Evolutionary conservation across 768 basidiomycete genomes (phyloP), one percentile per base, ranked within the genome.

Genomic region (Tricholoma terreum): DNA sequence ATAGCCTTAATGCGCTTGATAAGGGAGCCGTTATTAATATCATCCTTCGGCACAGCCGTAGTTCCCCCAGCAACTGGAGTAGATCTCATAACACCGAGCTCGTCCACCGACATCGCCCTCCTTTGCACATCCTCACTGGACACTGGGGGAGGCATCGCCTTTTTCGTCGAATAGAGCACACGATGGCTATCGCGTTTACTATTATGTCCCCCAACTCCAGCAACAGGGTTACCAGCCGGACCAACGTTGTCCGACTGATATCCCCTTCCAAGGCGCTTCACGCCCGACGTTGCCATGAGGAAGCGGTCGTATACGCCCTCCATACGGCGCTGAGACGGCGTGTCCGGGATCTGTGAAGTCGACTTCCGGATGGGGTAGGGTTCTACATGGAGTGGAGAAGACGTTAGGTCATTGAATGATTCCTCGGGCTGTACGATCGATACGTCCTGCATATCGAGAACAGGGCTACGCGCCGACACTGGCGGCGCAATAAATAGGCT

Each of bases 221-320:
- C 59, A 15, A 71, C 61, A 36, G 68, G 70, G 58, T 77, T 75
- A 5, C 69, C 69, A 38, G 78, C 65, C 3, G 83, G 77, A 21
- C 75, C 79, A 52, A 72, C 54, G 60, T 81, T 82, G 52, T 89
- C 83, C 2, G 89, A 91, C 69, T 92, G 88, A 63, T 92, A 92
- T 6, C 91, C 90, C 64, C 83, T 85, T 3, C 91, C 91, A 7
- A 88, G 73, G 27, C 90, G 87, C 65, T 86, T 91, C 38, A 93
- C 90, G 24, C 87, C 87, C 1, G 85, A 82, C 1, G 88, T 89
- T 10, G 89, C 86, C 87, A 91, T 89, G 27, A 92, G 76, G 75
- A 92, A 87, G 40, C 87, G 83, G 62, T 93, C 91, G 59, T 92
- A 93, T 15, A 88, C 86, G 55, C 83, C 83, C 73, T 92, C 90